Evolutionary conservation across 2,329 filamentous ascomycete species (phyloP), one percentile per base, ranked within the genome.

Genomic region (Shiraia bambusicola): DNA sequence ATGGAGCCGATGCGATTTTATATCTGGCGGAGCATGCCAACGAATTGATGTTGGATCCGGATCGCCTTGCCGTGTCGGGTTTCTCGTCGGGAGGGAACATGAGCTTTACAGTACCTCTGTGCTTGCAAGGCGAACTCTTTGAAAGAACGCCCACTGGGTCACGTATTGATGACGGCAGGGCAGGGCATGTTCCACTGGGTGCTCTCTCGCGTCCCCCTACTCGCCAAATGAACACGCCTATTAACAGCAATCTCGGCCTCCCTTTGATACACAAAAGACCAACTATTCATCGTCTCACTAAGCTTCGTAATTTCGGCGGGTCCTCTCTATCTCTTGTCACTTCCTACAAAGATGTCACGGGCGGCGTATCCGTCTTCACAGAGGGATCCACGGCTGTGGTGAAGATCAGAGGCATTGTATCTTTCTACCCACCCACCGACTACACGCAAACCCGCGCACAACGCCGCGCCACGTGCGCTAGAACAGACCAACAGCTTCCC

Each of bases 31-130:
- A 74, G 22, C 70, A 83, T 54, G 78, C 80, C 0, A 66, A 72
- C 4, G 77, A 81, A 37, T 63, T 84, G 24, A 73, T 76, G 27
- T 69, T 85, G 28, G 80, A 84, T 55, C 63, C 75, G 2, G 73
- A 76, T 22, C 78, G 79, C 38, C 76, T 84, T 34, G 77, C 76
- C 1, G 66, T 84, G 4, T 79, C 76, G 17, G 81, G 81, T 15
- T 85, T 85, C 66, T 82, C 79, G 1, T 80, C 79, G 1, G 81
- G 81, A 3, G 81, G 75, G 14, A 84, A 84, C 59, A 75, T 84
- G 65, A 75, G 75, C 28, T 79, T 84, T 48, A 80, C 80, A 0
- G 80, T 84, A 1, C 79, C 81, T 0, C 63, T 84, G 22, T 76
- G 80, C 12, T 64, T 84, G 2, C 75, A 76, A 38, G 75, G 76